phyloP scores from a whole-genome alignment of 2,329 filamentous ascomycete species.

The Phoma sp. region DNA sequence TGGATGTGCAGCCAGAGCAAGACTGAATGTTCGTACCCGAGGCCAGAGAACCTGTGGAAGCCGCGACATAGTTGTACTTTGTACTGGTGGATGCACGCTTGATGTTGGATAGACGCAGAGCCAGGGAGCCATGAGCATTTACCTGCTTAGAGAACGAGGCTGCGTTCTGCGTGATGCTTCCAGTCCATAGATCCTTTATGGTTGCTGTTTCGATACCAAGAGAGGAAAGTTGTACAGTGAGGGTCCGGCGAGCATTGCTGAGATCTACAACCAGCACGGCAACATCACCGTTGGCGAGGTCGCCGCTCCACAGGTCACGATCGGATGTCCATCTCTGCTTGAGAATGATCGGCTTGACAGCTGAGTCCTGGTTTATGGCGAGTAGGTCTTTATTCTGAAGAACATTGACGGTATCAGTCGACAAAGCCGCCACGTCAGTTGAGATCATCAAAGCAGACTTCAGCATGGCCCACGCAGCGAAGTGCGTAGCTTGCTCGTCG shows the following conservation, averaged over 20 bases:
- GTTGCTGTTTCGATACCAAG: slow-evolving; percentile 24
- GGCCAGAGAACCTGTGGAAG: slow-evolving; percentile 22
- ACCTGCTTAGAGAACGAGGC: slow-evolving; percentile 26
- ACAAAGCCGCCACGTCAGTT: slow-evolving; percentile 21
- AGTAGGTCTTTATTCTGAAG: slow-evolving; percentile 30
- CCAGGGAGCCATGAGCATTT: slow-evolving; percentile 23
- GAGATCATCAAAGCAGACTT: slow-evolving; percentile 31
- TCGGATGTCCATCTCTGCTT: slow-evolving; percentile 26
- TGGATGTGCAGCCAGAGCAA: slow-evolving; percentile 25
- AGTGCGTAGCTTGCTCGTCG: slow-evolving; percentile 31
- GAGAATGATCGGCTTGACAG: slow-evolving; percentile 26
- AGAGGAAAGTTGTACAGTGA: slow-evolving; percentile 20
- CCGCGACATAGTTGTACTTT: slow-evolving; percentile 24
- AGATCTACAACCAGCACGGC: slow-evolving; percentile 27
- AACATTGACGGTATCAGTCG: slow-evolving; percentile 18
- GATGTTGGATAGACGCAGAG: slow-evolving; percentile 26
- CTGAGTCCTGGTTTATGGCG: slow-evolving; percentile 28
- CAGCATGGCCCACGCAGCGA: slow-evolving; percentile 29
- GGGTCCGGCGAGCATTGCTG: slow-evolving; percentile 22
- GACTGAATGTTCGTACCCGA: slow-evolving; percentile 20
- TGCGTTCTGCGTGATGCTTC: slow-evolving; percentile 12
- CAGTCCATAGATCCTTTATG: slow-evolving; percentile 27
- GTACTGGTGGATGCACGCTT: slow-evolving; percentile 14
- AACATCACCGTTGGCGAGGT: slow-evolving; percentile 28
- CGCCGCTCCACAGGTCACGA: slow-evolving; percentile 27